Conservation (phyloP, 2,329 filamentous ascomycete genomes). For the Alternaria longipes region DNA sequence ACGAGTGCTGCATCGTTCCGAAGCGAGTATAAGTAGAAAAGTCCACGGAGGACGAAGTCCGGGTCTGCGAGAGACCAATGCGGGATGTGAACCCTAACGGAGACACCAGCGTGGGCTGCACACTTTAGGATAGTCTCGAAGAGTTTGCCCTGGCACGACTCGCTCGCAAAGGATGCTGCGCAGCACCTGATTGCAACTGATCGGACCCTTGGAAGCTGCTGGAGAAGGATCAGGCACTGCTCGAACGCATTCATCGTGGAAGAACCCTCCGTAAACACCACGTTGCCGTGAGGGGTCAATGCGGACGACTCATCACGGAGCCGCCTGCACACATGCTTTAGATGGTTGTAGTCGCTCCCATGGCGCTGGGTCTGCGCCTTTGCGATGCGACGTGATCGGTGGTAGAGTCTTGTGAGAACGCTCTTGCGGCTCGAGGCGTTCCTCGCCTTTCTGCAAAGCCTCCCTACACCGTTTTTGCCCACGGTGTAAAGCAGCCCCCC, state of each 20-base stretch:
- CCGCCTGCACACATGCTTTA: not conserved
- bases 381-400: not conserved
- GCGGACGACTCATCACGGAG: slow-evolving; percentile 1
- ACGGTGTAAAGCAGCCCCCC: not conserved
- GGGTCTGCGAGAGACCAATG: slow-evolving; percentile 2
- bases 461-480: slow-evolving; percentile 1
- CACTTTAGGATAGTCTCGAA: slow-evolving; percentile 2
- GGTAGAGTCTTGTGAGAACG: not conserved
- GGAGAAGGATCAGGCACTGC: not conserved
- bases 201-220: slow-evolving; percentile 1
- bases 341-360: not conserved
- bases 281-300: not conserved
- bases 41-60: slow-evolving; percentile 3
- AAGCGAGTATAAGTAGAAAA: slow-evolving; percentile 5
- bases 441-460: not conserved
- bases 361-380: not conserved
- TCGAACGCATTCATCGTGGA: slow-evolving; percentile 2
- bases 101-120: not conserved
- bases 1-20: not conserved
- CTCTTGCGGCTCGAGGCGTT: not conserved
- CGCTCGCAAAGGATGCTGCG: not conserved
- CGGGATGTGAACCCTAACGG: slow-evolving; percentile 6
- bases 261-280: not conserved
- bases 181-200: slow-evolving; percentile 4
- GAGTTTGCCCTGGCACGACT: slow-evolving; percentile 4